Base-by-base conservation (phyloP, 225 moss, liverwort and hornwort genomes). In the Pleurozium schreberi region DNA sequence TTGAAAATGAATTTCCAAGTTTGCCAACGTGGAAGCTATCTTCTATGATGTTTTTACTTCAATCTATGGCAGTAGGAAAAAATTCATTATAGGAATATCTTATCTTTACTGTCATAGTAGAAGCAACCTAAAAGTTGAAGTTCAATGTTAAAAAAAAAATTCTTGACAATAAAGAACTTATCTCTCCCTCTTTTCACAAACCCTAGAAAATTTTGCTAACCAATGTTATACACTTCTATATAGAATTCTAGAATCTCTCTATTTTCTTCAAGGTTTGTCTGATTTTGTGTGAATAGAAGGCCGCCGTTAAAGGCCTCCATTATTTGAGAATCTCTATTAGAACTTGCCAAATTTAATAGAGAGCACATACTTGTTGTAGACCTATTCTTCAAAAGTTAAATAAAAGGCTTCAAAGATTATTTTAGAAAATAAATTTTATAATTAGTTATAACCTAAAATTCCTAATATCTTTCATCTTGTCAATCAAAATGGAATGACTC, bases 161-260 rank as follows among this genome's bases (percentile, higher is more conserved):
- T 16, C 0, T 1, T 0, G 0, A 5, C 12, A 5, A 43, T 15
- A 1, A 10, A 27, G 9, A 43, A 43, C 5, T 27, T 27, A 0
- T 43, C 8, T 25, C 12, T 2, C 3, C 12, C 0, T 10, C 43
- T 71, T 28, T 16, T 43, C 6, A 43, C 2, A 0, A 9, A 9
- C 3, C 3, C 0, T 26, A 43, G 2, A 43, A 26, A 9, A 2
- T 10, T 16, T 43, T 42, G 8, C 1, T 1, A 0, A 3, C 4
- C 9, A 70, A 70, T 18, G 6, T 40, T 69, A 7, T 4, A 25
- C 2, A 25, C 8, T 69, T 21, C 10, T 19, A 11, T 21, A 0
- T 34, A 6, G 36, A 40, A n/a, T n/a, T 67, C 6, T 4, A 8
- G 16, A 63, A 31, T 31, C 22, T 58, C 58, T 58, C 22, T 18